A percentile compares a stretch with the other conserved stretches of the same genome.
These are phyloP conservation scores for Neophaeococcomyces aloes DNA, from an alignment of 2,329 filamentous ascomycete species.

Conservation along the genomic window DNA sequence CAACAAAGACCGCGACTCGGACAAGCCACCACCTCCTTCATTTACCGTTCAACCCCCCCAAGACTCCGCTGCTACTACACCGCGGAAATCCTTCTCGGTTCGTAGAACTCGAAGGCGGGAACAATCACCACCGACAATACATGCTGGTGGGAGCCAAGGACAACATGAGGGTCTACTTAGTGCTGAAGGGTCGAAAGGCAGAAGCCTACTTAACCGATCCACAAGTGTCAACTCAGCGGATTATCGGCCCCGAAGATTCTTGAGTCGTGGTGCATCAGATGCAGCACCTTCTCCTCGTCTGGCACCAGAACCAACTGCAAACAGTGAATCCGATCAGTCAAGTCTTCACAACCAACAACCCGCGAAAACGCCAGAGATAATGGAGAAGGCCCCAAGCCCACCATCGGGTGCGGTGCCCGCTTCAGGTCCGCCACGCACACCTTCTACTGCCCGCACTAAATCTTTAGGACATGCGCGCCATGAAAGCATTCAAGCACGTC, in stretches of 20 bases:
- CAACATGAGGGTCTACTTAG: slow-evolving; percentile 71
- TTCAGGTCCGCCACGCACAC: slow-evolving; percentile 45
- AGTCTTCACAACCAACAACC: slow-evolving; percentile 38
- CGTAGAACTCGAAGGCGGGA: slow-evolving; percentile 49
- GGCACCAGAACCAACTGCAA: slow-evolving; percentile 56
- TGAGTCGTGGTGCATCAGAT: slow-evolving; percentile 45
- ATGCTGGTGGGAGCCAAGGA: slow-evolving; percentile 51
- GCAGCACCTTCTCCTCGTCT: slow-evolving; percentile 38
- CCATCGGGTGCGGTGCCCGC: slow-evolving; percentile 40
- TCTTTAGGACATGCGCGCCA: slow-evolving; percentile 79
- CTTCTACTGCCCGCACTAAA: slow-evolving; percentile 61
- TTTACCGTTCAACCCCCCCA: slow-evolving; percentile 70
- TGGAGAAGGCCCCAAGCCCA: slow-evolving; percentile 27
- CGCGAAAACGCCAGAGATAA: slow-evolving; percentile 24
- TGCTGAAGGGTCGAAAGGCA: slow-evolving; percentile 49
- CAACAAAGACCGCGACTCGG: slow-evolving; percentile 50
- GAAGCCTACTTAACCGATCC: slow-evolving; percentile 67
- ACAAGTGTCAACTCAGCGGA: slow-evolving; percentile 88
- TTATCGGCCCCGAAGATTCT: slow-evolving; percentile 53
- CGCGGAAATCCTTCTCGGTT: slow-evolving; percentile 84
- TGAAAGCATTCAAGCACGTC: slow-evolving; percentile 83
- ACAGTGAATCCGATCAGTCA: slow-evolving; percentile 71
- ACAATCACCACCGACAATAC: slow-evolving; percentile 42
- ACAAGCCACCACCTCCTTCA: slow-evolving; percentile 57
- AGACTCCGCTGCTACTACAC: slow-evolving; percentile 50